Percentiles rank a stretch among this genome's conserved stretches.
Conservation (phyloP, 2,329 filamentous ascomycete species). For the Colletotrichum lentis region DNA sequence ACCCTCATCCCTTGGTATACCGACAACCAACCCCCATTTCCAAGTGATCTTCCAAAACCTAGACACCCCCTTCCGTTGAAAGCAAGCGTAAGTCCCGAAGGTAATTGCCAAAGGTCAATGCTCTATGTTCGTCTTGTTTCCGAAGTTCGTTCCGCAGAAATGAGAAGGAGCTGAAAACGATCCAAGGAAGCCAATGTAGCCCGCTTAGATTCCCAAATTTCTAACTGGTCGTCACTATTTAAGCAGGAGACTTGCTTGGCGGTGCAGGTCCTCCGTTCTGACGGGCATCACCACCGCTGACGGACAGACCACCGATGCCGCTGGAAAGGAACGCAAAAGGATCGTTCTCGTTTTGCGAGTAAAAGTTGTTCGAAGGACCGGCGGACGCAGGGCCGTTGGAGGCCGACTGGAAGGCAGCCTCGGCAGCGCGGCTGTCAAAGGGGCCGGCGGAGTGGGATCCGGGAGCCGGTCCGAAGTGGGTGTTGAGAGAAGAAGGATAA, state of each 20-base stretch:
- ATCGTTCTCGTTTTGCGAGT: conserved; percentile 71
- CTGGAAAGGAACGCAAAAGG: conserved; percentile 82
- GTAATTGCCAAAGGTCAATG: conserved; percentile 55
- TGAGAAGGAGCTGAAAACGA: conserved; percentile 42
- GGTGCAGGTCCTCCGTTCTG: conserved; percentile 68
- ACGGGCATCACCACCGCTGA: conserved; percentile 70
- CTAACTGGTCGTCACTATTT: conserved; percentile 43
- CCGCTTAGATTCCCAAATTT: conserved; percentile 37
- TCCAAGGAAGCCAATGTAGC: conserved; percentile 44
- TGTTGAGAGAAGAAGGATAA: conserved; percentile 83
- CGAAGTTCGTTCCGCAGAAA: conserved; percentile 48
- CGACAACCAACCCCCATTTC: conserved; percentile 45
- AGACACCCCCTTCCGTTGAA: conserved; percentile 49
- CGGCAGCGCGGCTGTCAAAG: conserved; percentile 92
- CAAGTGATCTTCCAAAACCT: conserved; percentile 55
- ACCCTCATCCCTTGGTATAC: conserved; percentile 44
- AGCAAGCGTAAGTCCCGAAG: conserved; percentile 54
- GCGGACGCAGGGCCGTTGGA: conserved; percentile 82
- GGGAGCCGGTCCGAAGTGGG: conserved; percentile 79
- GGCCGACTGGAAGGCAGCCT: conserved; percentile 91
- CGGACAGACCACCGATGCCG: conserved; percentile 75
- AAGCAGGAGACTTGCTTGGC: conserved; percentile 68
- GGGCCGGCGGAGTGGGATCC: conserved; percentile 83
- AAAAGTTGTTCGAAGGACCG: conserved; percentile 77
- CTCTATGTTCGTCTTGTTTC: conserved; percentile 55